Conservation (phyloP, 306 rosid species). For the Acacia crassicarpa region DNA sequence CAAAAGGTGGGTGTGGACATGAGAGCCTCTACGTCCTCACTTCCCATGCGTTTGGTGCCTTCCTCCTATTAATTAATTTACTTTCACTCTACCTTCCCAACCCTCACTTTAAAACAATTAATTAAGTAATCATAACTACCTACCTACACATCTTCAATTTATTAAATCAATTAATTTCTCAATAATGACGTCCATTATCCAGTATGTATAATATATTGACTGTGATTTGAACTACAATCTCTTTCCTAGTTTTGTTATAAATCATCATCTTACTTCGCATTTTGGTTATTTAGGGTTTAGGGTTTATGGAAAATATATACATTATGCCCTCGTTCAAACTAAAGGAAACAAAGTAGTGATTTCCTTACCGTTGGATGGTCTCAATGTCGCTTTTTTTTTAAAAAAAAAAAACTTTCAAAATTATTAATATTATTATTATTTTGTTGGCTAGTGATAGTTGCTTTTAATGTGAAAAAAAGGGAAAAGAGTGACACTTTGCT, state of each 20-base stretch:
- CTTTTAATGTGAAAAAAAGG: neutral
- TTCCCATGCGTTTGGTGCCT: conserved; percentile 20
- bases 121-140: too few species aligned
- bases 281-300: neutral
- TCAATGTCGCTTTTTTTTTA: neutral
- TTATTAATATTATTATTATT: too few species aligned
- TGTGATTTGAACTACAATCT: too few species aligned
- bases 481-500: neutral
- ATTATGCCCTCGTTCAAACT: neutral
- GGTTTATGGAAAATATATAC: too few species aligned
- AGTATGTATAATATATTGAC: too few species aligned
- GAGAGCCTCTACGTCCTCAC: neutral
- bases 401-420: too few species aligned
- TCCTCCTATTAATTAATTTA: neutral
- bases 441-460: neutral
- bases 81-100: neutral
- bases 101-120: neutral
- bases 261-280: neutral
- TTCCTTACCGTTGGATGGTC: neutral
- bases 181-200: too few species aligned
- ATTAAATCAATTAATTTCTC: too few species aligned
- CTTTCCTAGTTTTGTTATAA: neutral
- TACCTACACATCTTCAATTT: neutral
- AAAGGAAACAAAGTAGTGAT: neutral
- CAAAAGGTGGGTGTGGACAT: neutral